Evolutionary conservation across 2,329 filamentous ascomycete genomes (phyloP).

Genomic region (Pseudophaeomoniella oleicola): DNA sequence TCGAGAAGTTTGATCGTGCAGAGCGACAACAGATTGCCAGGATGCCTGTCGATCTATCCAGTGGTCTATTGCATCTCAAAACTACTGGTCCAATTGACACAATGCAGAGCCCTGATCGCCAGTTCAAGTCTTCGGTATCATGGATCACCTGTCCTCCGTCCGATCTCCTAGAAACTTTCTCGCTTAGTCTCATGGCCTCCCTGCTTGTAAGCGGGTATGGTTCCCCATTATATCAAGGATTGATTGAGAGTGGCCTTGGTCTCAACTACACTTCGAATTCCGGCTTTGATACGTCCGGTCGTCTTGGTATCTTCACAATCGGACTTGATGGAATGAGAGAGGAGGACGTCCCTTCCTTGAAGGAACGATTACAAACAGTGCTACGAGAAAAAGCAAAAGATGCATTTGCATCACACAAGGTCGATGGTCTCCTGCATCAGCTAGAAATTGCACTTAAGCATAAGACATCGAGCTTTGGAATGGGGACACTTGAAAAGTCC

Average conservation of each 20-base stretch:
- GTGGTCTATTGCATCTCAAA: constrained; percentile 53
- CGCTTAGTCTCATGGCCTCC: constrained; percentile 65
- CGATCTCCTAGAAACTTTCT: constrained; percentile 78
- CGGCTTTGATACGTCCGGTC: constrained; percentile 70
- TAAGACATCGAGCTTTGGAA: constrained; percentile 90
- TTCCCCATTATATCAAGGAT: constrained; percentile 74
- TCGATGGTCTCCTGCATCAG: constrained; percentile 87
- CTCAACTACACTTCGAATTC: constrained; percentile 92
- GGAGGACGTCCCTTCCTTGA: constrained; percentile 62
- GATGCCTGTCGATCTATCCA: constrained; percentile 54
- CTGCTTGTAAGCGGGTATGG: constrained; percentile 89
- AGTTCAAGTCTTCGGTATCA: constrained; percentile 85
- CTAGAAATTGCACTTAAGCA: constrained; percentile 87
- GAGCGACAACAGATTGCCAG: constrained; percentile 59
- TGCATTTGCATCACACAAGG: constrained; percentile 79
- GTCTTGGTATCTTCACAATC: constrained; percentile 71
- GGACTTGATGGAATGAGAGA: constrained; percentile 82
- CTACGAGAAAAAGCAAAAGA: constrained; percentile 54
- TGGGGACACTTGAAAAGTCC: constrained; percentile 75
- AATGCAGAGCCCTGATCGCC: constrained; percentile 68
- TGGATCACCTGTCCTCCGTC: constrained; percentile 79
- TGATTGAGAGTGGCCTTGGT: constrained; percentile 81
- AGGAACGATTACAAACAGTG: constrained; percentile 57
- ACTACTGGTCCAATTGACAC: constrained; percentile 75
- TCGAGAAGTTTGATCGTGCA: constrained; percentile 60